These are phyloP conservation scores for Colletotrichum euphorbiae DNA, from an alignment of 2,329 filamentous ascomycete species.

Conservation along the genomic window DNA sequence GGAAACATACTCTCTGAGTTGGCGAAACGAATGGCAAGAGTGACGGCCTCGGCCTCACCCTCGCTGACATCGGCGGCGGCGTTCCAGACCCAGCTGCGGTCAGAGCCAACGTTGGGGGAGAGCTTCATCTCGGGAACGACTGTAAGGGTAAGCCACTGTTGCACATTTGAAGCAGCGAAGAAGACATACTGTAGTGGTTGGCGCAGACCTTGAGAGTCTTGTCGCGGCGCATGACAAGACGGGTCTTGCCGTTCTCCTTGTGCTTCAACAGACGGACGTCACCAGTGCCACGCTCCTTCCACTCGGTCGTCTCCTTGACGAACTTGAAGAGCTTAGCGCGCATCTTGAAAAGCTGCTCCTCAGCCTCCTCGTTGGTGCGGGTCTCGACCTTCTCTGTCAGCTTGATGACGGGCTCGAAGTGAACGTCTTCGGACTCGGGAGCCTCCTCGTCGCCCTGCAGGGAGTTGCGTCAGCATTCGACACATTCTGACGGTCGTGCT, in stretches of 20 bases:
- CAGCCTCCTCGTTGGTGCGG: slow-evolving; percentile 98
- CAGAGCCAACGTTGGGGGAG: slow-evolving; percentile 95
- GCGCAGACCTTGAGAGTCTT: slow-evolving; percentile 99
- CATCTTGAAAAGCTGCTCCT: slow-evolving; percentile 99
- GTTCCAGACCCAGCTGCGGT: slow-evolving; percentile 99
- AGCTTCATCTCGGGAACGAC: slow-evolving; percentile 99
- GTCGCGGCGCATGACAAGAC: slow-evolving; percentile 97
- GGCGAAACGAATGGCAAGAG: slow-evolving; percentile 95
- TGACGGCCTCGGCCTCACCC: slow-evolving; percentile 95
- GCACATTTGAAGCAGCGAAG: neutral
- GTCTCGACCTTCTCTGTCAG: slow-evolving; percentile 96
- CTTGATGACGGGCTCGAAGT: slow-evolving; percentile 97
- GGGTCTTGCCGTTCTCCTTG: slow-evolving; percentile 97
- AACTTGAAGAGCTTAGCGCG: slow-evolving; percentile 99
- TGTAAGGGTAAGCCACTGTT: slow-evolving; percentile 52
- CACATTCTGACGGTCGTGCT: neutral
- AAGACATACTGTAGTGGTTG: slow-evolving; percentile 93
- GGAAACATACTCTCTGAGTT: slow-evolving; percentile 89
- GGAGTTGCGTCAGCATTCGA: slow-evolving; percentile 25
- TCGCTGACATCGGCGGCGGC: slow-evolving; percentile 97
- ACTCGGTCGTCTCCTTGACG: slow-evolving; percentile 89
- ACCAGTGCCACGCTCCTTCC: slow-evolving; percentile 99
- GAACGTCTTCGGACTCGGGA: slow-evolving; percentile 90
- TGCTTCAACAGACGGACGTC: slow-evolving; percentile 98
- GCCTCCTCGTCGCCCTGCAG: slow-evolving; percentile 75